Conservation (phyloP, 441 rosid species). For the Pelargonium myrrhifolium region DNA sequence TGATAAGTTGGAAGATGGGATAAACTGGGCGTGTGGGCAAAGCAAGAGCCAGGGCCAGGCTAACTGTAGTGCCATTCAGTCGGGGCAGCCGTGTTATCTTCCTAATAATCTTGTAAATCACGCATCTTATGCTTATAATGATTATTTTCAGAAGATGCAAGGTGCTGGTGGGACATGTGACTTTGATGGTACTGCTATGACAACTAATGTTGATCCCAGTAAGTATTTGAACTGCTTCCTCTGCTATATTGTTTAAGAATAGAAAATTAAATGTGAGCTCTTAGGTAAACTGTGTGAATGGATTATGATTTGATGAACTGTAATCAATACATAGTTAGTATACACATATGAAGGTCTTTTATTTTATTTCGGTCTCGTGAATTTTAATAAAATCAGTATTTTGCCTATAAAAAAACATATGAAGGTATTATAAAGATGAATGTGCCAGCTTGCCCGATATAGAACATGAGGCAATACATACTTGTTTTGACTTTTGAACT, state of each 20-base stretch:
- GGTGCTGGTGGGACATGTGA: conserved; percentile 75
- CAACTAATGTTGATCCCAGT: conserved; percentile 68
- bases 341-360: too few species aligned
- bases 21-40: conserved; percentile 96
- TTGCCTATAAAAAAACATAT: too few species aligned
- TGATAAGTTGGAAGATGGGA: conserved; percentile 53
- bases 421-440: too few species aligned
- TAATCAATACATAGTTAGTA: too few species aligned
- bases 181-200: conserved; percentile 71
- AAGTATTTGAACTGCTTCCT: conserved; percentile 24
- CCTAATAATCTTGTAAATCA: conserved; percentile 58
- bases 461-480: too few species aligned
- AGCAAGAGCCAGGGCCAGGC: conserved; percentile 44
- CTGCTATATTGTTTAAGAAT: not conserved
- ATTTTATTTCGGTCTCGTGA: too few species aligned
- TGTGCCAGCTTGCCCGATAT: too few species aligned
- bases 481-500: too few species aligned
- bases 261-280: too few species aligned
- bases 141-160: conserved; percentile 75
- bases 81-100: conserved; percentile 51
- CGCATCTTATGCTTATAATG: conserved; percentile 86
- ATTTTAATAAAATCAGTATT: too few species aligned
- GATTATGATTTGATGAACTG: too few species aligned
- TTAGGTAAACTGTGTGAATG: too few species aligned
- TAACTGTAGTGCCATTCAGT: conserved; percentile 57